Evolutionary conservation across 2,329 filamentous ascomycete genomes (phyloP), one percentile per base, ranked within the genome.

Genomic region (Aspergillus carbonarius): DNA sequence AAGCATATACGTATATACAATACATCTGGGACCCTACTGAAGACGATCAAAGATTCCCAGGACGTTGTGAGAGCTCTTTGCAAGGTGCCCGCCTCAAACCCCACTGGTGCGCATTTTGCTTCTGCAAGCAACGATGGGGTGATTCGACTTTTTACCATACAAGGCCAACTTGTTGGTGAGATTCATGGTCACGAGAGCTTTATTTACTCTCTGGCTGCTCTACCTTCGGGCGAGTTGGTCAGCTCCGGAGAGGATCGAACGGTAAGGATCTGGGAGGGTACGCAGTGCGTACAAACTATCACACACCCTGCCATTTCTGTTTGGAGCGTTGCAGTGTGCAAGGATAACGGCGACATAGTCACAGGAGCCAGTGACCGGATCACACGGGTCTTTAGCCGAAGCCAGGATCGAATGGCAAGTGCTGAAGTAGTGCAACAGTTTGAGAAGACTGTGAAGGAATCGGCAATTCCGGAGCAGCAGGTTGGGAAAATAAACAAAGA

Each of bases 251-350:
- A 99, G 75, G 95, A 99, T 76, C 86, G 95, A n/a, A 97, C 95
- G 0, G 86, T 96, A 34, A 85, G 92, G 54, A 81, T 99, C 71
- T 99, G 96, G 95, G 88, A 85, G 66, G 90, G 89, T 46, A 84
- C 81, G 13, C 83, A 92, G 57, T 98, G 93, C 72, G 78, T 96
- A 47, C 95, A 99, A 75, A 97, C 93, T 39, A 98, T 99, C 63
- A 97, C 93, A 1, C 92, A 97, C 69, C 95, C 95, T 10, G 95
- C 95, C 9, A 96, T 98, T 56, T 98, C 93, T 0, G 93, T 99
- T 5, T 99, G 95, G 95, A 83, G 86, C 13, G 92, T 99, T 17
- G 90, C 92, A n/a, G 90, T 85, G 10, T 95, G 91, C 70, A 71
- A 82, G 0, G 86, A 91, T 62, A 96, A 85, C 49, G 93, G 95